A percentile compares a stretch with the other conserved stretches of the same genome.
Evolutionary conservation across 768 basidiomycete genomes (phyloP).

Genomic region (Nevesoporus exiguus): DNA sequence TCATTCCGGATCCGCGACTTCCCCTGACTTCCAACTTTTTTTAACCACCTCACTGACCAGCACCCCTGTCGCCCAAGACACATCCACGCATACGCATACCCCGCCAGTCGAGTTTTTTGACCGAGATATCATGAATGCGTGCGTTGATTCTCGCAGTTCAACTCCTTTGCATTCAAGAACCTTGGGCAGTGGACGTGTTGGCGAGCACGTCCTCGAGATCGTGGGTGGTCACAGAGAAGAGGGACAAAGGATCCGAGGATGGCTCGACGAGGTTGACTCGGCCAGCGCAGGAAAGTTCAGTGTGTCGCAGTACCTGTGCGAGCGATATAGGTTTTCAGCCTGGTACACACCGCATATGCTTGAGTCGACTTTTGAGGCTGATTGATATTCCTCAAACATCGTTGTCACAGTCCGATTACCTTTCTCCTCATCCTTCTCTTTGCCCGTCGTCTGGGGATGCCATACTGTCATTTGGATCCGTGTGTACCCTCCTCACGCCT

Average conservation of each 20-base stretch:
- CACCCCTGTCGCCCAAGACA: conserved; percentile 74
- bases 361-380: no score
- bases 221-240: conserved; percentile 75
- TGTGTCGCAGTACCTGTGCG: conserved; percentile 71
- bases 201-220: conserved; percentile 71
- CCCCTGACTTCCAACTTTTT: conserved; percentile 66
- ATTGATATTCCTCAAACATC: conserved; percentile 44
- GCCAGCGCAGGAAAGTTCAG: conserved; percentile 61
- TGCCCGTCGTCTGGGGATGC: conserved; percentile 70
- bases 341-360: conserved; percentile 38
- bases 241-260: conserved; percentile 64
- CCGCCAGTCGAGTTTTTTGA: conserved; percentile 77
- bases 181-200: conserved; percentile 76
- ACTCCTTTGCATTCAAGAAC: conserved; percentile 73
- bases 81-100: conserved; percentile 76
- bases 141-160: conserved; percentile 76
- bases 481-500: conserved; percentile 74
- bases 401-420: conserved; percentile 65
- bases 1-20: conserved; percentile 68
- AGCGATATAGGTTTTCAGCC: conserved; percentile 82
- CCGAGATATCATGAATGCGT: conserved; percentile 70
- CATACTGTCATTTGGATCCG: conserved; percentile 76
- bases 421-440: conserved; percentile 75
- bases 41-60: conserved; percentile 65
- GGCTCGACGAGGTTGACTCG: conserved; percentile 80